Evolutionary conservation across 2,329 filamentous ascomycete species (phyloP).

Genomic region (Ophiocordyceps unilateralis): DNA sequence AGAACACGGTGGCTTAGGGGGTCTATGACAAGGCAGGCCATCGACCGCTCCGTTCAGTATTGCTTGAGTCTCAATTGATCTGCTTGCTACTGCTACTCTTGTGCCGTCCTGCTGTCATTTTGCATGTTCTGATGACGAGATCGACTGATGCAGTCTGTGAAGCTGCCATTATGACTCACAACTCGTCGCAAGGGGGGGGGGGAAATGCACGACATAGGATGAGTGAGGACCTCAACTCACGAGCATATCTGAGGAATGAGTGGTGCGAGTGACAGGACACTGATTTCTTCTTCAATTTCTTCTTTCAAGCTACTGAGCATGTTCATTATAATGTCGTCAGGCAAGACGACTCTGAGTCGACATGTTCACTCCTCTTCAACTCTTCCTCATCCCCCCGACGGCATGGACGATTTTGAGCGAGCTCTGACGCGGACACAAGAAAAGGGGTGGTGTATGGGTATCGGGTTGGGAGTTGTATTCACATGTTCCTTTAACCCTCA

Average conservation of each 20-base stretch:
- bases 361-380: too few relatives aligned
- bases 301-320: too few relatives aligned
- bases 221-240: background rate
- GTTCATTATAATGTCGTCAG: too few relatives aligned
- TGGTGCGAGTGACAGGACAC: background rate
- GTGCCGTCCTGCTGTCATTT: too few relatives aligned
- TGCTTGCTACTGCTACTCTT: too few relatives aligned
- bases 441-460: background rate
- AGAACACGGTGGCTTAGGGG: conserved; percentile 30
- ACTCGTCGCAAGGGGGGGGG: too few relatives aligned
- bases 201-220: background rate
- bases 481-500: background rate
- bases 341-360: too few relatives aligned
- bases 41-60: background rate
- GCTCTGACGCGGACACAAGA: background rate
- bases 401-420: too few relatives aligned
- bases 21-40: background rate
- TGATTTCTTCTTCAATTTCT: background rate
- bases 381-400: too few relatives aligned
- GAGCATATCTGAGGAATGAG: background rate
- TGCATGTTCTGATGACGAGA: background rate
- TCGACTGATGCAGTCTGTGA: background rate
- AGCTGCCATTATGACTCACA: background rate
- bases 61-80: background rate
- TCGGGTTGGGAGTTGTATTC: too few relatives aligned